Percentiles rank a stretch among this genome's conserved stretches.
Conservation (phyloP, 768 basidiomycete genomes). For the Pulveroboletus sp. region DNA sequence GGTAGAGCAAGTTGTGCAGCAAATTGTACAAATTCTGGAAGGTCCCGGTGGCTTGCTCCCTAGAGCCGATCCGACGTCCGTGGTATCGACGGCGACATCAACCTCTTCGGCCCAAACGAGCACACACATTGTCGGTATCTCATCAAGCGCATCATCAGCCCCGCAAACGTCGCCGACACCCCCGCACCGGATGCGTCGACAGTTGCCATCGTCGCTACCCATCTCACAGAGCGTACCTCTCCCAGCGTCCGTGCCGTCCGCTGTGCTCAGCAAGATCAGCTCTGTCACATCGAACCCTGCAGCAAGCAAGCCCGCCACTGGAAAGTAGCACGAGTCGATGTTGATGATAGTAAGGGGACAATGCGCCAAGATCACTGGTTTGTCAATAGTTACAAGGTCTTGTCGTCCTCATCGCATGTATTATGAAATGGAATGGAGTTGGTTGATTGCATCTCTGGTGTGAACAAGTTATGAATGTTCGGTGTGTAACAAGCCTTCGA, state of each 20-base stretch:
- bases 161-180: neutral
- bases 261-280: neutral
- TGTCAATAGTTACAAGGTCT: slow-evolving; percentile 14
- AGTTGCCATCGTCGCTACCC: neutral
- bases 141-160: neutral
- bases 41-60: neutral
- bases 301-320: neutral
- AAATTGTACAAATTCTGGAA: neutral
- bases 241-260: neutral
- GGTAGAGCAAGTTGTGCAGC: slow-evolving; percentile 1
- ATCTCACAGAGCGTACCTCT: neutral
- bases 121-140: neutral
- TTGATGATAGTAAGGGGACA: slow-evolving; percentile 2
- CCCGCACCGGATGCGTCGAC: slow-evolving; percentile 11
- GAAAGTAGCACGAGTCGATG: neutral
- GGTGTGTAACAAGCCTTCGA: slow-evolving; percentile 25
- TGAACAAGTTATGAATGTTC: slow-evolving; percentile 6
- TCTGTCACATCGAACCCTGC: slow-evolving; percentile 1
- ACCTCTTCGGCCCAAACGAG: neutral
- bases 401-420: slow-evolving; percentile 14
- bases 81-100: neutral
- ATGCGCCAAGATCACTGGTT: neutral
- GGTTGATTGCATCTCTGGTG: slow-evolving; percentile 24
- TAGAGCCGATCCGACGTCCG: slow-evolving; percentile 6
- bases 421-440: slow-evolving; percentile 19